phyloP scores from a whole-genome alignment of 768 basidiomycete species.

The Suillus brevipes region DNA sequence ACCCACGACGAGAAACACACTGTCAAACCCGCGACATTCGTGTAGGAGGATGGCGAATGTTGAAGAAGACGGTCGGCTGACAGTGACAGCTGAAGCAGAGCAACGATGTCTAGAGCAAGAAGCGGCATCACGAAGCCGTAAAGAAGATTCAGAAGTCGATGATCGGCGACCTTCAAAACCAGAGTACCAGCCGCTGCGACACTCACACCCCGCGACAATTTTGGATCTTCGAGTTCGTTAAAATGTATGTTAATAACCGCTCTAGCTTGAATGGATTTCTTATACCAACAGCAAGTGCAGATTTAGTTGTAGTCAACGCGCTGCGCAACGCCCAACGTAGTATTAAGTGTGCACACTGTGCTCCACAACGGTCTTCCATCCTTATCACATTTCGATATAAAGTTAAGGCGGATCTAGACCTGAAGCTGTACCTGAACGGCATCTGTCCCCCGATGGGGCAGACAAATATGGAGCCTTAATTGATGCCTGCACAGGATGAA shows the following conservation, averaged over 20 bases:
- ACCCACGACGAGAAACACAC: neutral
- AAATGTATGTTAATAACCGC: neutral
- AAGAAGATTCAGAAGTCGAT: neutral
- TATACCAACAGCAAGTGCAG: neutral
- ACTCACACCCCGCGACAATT: neutral
- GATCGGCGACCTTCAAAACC: neutral
- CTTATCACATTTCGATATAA: neutral
- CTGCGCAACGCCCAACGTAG: neutral
- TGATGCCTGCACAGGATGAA: neutral
- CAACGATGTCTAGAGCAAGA: neutral
- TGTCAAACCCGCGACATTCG: neutral
- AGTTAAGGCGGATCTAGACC: neutral
- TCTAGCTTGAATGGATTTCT: neutral
- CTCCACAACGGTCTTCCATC: neutral
- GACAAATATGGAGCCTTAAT: neutral
- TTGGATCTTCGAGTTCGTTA: neutral
- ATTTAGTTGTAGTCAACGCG: neutral
- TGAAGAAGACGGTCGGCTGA: neutral
- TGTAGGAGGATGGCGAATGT: neutral
- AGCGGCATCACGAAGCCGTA: neutral
- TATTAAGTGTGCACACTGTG: neutral
- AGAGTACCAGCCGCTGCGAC: neutral
- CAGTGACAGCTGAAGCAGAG: neutral
- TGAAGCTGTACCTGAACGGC: neutral
- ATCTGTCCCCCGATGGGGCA: neutral